Evolutionary conservation across 2,329 filamentous ascomycete species (phyloP).

Genomic region (Monosporascus sp.): DNA sequence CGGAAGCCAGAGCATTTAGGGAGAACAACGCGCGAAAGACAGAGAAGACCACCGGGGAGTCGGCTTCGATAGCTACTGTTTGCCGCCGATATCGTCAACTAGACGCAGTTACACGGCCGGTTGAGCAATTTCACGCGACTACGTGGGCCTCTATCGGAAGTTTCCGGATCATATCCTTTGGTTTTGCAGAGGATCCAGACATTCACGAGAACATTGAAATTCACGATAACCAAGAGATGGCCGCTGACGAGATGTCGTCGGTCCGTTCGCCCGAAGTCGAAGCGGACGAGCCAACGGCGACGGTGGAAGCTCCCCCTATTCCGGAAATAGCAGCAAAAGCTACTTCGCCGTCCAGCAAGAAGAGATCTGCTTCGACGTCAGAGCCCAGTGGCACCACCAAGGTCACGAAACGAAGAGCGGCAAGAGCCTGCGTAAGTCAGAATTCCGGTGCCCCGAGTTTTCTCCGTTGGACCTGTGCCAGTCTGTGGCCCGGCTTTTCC

Average conservation of each 20-base stretch:
- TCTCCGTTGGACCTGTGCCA: not conserved
- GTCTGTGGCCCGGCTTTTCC: not conserved
- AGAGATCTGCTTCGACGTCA: slow-evolving; percentile 24
- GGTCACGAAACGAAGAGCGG: slow-evolving; percentile 73
- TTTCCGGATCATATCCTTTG: too few relatives aligned
- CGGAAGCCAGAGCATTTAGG: not conserved
- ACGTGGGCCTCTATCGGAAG: not conserved
- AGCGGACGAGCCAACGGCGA: slow-evolving; percentile 12
- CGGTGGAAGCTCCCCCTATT: slow-evolving; percentile 7
- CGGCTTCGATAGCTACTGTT: slow-evolving; percentile 3
- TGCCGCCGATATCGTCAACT: slow-evolving; percentile 15
- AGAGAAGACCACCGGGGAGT: too few relatives aligned
- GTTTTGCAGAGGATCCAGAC: too few relatives aligned
- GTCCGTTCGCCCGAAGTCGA: slow-evolving; percentile 21
- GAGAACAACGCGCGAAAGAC: too few relatives aligned
- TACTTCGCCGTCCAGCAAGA: slow-evolving; percentile 20
- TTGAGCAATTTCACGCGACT: slow-evolving; percentile 1
- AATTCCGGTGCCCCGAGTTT: slow-evolving; percentile 33
- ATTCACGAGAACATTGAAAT: too few relatives aligned
- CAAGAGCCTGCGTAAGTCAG: slow-evolving; percentile 68
- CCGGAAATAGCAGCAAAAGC: slow-evolving; percentile 10
- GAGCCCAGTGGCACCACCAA: slow-evolving; percentile 37
- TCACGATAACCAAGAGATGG: slow-evolving; percentile 12
- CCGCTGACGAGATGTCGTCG: slow-evolving; percentile 16
- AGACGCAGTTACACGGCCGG: slow-evolving; percentile 9